These are phyloP conservation scores for Arabidopsis arenosa DNA, from an alignment of 345 rosid genomes.

Conservation along the genomic window DNA sequence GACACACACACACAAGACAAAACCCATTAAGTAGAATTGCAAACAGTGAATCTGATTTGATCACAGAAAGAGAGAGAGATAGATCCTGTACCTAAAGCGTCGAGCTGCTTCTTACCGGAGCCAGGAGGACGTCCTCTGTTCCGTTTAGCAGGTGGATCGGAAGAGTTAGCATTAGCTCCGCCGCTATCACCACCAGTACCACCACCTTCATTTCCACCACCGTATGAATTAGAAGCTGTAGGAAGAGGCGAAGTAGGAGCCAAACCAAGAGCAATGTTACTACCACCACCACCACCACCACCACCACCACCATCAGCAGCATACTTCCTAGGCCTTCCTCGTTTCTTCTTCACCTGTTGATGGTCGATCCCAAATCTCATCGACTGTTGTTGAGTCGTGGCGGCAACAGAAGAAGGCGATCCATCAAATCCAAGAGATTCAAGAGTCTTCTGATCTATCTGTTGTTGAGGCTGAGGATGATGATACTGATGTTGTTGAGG, in stretches of 20 bases:
- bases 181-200: slow-evolving; percentile 38
- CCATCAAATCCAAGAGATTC: slow-evolving; percentile 68
- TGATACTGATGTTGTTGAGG: slow-evolving; percentile 33
- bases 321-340: slow-evolving; percentile 93
- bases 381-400: slow-evolving; percentile 27
- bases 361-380: slow-evolving; percentile 48
- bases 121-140: slow-evolving; percentile 95
- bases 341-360: slow-evolving; percentile 69
- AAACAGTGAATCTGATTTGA: slow-evolving; percentile 23
- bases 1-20: slow-evolving; percentile 17
- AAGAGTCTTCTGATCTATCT: slow-evolving; percentile 47
- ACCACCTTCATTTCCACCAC: slow-evolving; percentile 39
- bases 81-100: slow-evolving; percentile 74
- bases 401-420: slow-evolving; percentile 55
- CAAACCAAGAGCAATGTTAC: slow-evolving; percentile 83
- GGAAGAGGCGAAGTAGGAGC: slow-evolving; percentile 68
- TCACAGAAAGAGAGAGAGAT: neutral
- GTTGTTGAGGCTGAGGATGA: slow-evolving; percentile 43
- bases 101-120: slow-evolving; percentile 86
- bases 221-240: slow-evolving; percentile 53
- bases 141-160: slow-evolving; percentile 67
- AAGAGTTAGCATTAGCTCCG: slow-evolving; percentile 45
- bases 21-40: neutral
- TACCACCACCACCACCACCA: slow-evolving; percentile 8
- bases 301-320: slow-evolving; percentile 60